Percentiles rank a stretch among this genome's conserved stretches.
Conservation (phyloP, 257 asterid species). For the Przewalskia tangutica region DNA sequence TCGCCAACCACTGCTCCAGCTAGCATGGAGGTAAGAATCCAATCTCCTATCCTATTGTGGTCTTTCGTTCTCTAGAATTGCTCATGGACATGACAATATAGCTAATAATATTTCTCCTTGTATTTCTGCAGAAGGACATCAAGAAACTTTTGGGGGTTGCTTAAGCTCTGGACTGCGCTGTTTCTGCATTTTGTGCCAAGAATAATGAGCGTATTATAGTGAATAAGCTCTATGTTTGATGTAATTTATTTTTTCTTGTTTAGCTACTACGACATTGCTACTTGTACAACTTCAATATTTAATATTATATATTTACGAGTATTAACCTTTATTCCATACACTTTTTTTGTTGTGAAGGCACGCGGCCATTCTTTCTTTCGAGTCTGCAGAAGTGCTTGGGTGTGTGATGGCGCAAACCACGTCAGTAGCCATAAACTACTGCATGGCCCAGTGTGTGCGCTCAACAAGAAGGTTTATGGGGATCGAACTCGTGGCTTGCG, state of each 20-base stretch:
- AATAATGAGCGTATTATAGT: not conserved
- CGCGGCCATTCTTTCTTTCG: too few relatives aligned
- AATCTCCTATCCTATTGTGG: not conserved
- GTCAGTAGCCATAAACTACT: too few relatives aligned
- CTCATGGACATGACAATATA: not conserved
- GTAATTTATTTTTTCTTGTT: not conserved
- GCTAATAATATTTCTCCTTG: not conserved
- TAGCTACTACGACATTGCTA: not conserved
- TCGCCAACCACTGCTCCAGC: constrained; percentile 86
- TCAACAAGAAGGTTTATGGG: too few relatives aligned
- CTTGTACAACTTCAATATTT: not conserved
- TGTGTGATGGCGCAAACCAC: too few relatives aligned
- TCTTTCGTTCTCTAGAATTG: not conserved
- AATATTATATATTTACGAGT: not conserved
- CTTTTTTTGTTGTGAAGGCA: too few relatives aligned
- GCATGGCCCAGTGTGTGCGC: too few relatives aligned
- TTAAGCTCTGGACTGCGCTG: not conserved
- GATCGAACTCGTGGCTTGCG: too few relatives aligned
- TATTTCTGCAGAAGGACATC: constrained; percentile 69
- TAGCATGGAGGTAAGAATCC: constrained; percentile 64
- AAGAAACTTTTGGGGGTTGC: constrained; percentile 68
- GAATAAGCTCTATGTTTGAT: not conserved
- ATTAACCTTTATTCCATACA: not conserved
- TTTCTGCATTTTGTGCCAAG: not conserved
- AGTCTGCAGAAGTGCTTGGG: too few relatives aligned